Base-by-base conservation (phyloP, 768 basidiomycete species). In the Amyloporia xantha region DNA sequence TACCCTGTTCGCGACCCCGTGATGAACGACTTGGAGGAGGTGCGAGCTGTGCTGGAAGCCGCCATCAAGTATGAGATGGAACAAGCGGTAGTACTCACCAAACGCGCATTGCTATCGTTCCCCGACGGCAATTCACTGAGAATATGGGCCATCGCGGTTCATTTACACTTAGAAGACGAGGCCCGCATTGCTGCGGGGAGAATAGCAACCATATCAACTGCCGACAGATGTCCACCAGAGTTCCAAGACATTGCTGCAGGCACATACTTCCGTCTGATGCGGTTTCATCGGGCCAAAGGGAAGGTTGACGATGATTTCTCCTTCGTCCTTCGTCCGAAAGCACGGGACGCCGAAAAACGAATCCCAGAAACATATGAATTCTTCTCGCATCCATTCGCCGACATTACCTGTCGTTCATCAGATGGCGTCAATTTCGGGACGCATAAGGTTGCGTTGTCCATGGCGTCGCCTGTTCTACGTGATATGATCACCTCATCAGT, bases 351-450 rank as follows among this genome's bases (percentile, higher is more conserved):
- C n/a, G n/a, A 35, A 9, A 9, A 35, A 9, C 33, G 33, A 35
- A 35, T 35, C 33, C 33, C 33, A 35, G 9, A n/a, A n/a, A 35
- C 33, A 35, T n/a, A 35, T 9, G n/a, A n/a, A n/a, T n/a, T n/a
- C n/a, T n/a, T n/a, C n/a, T n/a, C 40, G 17, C 21, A 26, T 44
- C 26, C 23, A 23, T 26, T 28, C 5, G 53, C 45, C 9, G 78
- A 81, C 53, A 63, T 81, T 47, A 71, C 79, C 48, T 66, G 81
- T 37, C 72, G 75, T 49, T 76, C n/a, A n/a, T n/a, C n/a, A n/a
- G n/a, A n/a, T n/a, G n/a, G n/a, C n/a, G n/a, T n/a, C n/a, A n/a
- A n/a, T 41, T 80, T 68, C 41, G 60, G 52, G 13, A 37, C 65
- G 3, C 66, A 68, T 54, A 69, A 54, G n/a, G 51, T 56, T 5